phyloP scores from a whole-genome alignment of 1,284 basidiomycete species.

The Pseudozyma sp. region DNA sequence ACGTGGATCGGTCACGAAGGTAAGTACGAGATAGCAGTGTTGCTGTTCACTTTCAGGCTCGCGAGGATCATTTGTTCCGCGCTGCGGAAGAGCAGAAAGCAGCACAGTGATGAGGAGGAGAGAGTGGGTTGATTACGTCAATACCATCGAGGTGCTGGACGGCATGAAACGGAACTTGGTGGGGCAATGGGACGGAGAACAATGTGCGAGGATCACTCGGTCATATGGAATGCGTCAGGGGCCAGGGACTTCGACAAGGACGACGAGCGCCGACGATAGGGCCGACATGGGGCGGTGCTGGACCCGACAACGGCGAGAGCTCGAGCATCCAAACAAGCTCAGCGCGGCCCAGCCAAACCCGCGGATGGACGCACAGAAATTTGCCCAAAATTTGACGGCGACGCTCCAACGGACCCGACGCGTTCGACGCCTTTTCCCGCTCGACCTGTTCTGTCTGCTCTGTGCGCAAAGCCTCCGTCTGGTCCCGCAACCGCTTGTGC shows the following conservation, averaged over 20 bases:
- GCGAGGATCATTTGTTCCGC: not conserved
- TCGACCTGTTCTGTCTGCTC: not conserved
- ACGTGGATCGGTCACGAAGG: conserved; percentile 16
- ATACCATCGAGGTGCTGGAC: too few relatives aligned
- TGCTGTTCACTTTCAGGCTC: not conserved
- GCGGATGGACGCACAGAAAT: conserved; percentile 11
- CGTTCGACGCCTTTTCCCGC: conserved; percentile 6
- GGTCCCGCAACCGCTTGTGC: not conserved
- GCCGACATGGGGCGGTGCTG: too few relatives aligned
- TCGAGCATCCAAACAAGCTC: not conserved
- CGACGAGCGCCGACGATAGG: too few relatives aligned
- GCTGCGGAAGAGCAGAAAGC: not conserved
- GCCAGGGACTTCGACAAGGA: too few relatives aligned
- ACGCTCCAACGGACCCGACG: not conserved
- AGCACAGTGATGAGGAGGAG: not conserved
- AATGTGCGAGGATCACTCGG: too few relatives aligned
- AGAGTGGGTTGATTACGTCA: too few relatives aligned
- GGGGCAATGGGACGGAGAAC: too few relatives aligned
- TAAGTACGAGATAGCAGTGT: conserved; percentile 13
- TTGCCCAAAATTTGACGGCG: conserved; percentile 6
- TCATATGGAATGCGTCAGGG: too few relatives aligned
- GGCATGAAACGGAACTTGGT: too few relatives aligned
- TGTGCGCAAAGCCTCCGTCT: not conserved
- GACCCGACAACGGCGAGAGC: not conserved
- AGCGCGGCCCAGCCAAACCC: conserved; percentile 2